These are phyloP conservation scores for Apiospora saccharicola DNA, from an alignment of 2,329 filamentous ascomycete species.

Conservation along the genomic window DNA sequence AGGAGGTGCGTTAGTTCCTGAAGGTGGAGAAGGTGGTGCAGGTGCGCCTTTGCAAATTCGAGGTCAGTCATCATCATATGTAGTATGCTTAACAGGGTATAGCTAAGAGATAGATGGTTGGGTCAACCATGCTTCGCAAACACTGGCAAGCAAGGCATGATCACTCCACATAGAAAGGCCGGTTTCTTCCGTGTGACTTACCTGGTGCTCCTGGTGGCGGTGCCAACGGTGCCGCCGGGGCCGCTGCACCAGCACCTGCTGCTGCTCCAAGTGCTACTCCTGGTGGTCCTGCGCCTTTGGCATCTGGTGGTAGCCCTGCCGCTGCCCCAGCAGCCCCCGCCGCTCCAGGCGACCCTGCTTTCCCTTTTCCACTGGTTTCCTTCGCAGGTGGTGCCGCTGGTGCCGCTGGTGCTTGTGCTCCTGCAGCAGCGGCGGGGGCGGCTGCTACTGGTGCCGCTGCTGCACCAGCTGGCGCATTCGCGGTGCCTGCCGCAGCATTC, in stretches of 20 bases:
- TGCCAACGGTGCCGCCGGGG: not conserved
- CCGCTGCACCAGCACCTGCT: not conserved
- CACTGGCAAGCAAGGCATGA: not conserved
- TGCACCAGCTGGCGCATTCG: not conserved
- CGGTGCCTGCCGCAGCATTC: not conserved
- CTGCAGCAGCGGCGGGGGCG: not conserved
- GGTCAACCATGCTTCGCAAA: not conserved
- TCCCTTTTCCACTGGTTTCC: not conserved
- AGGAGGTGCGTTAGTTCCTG: constrained; percentile 1
- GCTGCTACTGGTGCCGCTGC: not conserved
- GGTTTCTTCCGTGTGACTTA: not conserved
- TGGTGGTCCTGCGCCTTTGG: not conserved
- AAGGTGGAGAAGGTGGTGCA: not conserved
- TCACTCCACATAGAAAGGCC: not conserved
- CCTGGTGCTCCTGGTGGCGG: not conserved
- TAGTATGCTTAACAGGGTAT: not conserved
- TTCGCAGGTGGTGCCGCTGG: not conserved
- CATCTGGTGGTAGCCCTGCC: not conserved
- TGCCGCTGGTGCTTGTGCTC: not conserved
- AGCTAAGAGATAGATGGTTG: not conserved
- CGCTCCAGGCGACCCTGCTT: not conserved
- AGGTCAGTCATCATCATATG: not conserved
- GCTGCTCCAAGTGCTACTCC: not conserved
- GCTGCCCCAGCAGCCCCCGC: not conserved
- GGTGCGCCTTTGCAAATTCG: not conserved